Percentiles rank a stretch among this genome's conserved stretches.
Evolutionary conservation across 345 rosid species (phyloP).

Genomic region (Physaria fendleri): DNA sequence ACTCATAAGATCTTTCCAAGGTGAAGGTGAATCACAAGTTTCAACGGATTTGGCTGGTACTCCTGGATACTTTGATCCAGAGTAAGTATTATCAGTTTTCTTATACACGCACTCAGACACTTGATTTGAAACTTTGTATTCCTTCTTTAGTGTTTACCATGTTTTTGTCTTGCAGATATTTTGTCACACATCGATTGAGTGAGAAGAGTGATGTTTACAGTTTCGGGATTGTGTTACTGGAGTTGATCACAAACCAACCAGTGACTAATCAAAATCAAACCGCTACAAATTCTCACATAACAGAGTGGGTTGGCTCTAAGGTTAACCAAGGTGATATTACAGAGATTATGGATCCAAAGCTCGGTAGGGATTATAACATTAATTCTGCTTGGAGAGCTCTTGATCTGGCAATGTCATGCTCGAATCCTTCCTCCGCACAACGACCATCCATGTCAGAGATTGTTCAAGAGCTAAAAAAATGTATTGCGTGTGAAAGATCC

Average conservation of each 20-base stretch:
- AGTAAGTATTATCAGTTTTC: not conserved
- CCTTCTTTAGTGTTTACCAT: not conserved
- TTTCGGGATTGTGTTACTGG: conserved; percentile 4
- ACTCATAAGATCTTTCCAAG: conserved; percentile 25
- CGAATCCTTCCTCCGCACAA: not conserved
- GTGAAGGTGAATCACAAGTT: not conserved
- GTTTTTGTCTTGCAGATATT: not conserved
- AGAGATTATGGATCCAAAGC: not conserved
- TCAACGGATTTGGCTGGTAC: not conserved
- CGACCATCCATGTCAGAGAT: conserved; percentile 1
- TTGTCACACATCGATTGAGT: not conserved
- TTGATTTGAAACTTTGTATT: not conserved
- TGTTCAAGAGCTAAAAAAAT: not conserved
- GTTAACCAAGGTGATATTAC: not conserved
- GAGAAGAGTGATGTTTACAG: conserved; percentile 16
- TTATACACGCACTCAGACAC: not conserved
- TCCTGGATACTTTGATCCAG: conserved; percentile 1
- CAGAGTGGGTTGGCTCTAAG: not conserved
- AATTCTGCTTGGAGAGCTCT: conserved; percentile 9
- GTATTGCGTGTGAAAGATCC: not conserved
- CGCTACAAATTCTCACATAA: not conserved
- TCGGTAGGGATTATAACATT: not conserved
- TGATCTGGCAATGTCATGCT: conserved; percentile 12
- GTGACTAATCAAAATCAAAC: not conserved
- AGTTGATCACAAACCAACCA: conserved; percentile 1